Base-by-base conservation (phyloP, 495 filamentous ascomycete genomes). In the Recurvomyces mirabilis region DNA sequence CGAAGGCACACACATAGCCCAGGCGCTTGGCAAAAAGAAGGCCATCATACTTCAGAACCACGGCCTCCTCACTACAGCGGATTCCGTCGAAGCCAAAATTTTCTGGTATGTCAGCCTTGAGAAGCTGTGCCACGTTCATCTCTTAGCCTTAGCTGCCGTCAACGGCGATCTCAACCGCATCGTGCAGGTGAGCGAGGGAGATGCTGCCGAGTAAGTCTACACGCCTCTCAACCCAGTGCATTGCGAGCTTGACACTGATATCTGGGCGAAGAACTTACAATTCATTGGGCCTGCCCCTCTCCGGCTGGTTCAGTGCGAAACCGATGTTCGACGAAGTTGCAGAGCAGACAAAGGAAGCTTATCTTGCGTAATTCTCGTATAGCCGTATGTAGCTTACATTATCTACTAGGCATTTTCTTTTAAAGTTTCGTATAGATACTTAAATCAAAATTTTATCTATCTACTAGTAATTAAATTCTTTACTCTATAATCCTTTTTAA, bases 41-140 rank as follows among this genome's bases (percentile, higher is more conserved):
- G 37, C 37, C 18, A 22, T 40, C 18, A 20, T 40, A 4, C 37
- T 22, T 9, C 37, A 40, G 37, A 40, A 40, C 23, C 37, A 40
- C 18, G 37, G 37, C 7, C 37, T 40, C 7, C 37, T 40, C 18
- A 24, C 37, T 6, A 21, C 18, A 9, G 4, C 9, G 7, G 9
- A 40, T 7, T 19, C 26, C 9, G 26, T 30, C 9, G 26, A 30
- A n/a, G 26, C 26, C 9, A 20, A 13, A 5, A 30, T 44, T 5
- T 44, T 44, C 28, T 44, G 41, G 41, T 44, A 11, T 36, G 26
- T 44, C 3, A 44, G 41, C 19, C 28, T 44, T 17, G 41, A 44
- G 5, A 44, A 44, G 31, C 28, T 33, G 4, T 44, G 28, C 22
- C 13, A 44, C 20, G 23, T 24, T 5, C 41, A 44, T 6, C 19